phyloP scores from a whole-genome alignment of 805 yeast genomes.

The Cyberlindnera suaveolens region DNA sequence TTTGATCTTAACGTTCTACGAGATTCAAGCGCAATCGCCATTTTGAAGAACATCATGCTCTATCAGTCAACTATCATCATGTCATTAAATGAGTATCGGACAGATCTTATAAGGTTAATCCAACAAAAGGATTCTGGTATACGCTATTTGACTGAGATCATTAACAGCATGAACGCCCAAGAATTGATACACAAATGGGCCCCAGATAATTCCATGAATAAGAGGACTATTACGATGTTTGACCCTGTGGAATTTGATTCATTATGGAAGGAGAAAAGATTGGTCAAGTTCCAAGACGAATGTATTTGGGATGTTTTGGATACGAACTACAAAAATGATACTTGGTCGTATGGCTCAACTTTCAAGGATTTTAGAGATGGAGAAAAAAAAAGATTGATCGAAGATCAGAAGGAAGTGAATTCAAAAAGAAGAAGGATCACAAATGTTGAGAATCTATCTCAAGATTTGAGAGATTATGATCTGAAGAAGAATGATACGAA shows the following conservation, averaged over 20 bases:
- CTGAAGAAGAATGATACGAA: neutral
- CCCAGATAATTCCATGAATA: constrained; percentile 26
- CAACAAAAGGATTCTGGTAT: constrained; percentile 28
- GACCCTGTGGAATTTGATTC: constrained; percentile 10
- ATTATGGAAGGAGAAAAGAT: constrained; percentile 13
- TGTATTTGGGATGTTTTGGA: constrained; percentile 20
- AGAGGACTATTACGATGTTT: constrained; percentile 16
- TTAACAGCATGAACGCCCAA: constrained; percentile 20
- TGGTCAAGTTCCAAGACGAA: constrained; percentile 7
- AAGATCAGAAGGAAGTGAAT: constrained; percentile 1
- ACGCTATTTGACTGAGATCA: constrained; percentile 23
- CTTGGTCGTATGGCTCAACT: constrained; percentile 12
- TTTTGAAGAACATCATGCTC: constrained; percentile 17
- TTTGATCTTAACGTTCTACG: constrained; percentile 18
- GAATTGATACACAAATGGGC: constrained; percentile 27
- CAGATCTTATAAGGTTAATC: constrained; percentile 15
- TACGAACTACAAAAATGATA: constrained; percentile 3
- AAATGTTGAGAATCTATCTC: constrained; percentile 10
- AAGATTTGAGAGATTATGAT: constrained; percentile 12
- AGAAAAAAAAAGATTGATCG: constrained; percentile 1
- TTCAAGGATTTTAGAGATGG: constrained; percentile 8
- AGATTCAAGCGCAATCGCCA: constrained; percentile 17
- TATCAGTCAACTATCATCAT: constrained; percentile 17
- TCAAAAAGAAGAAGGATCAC: constrained; percentile 3
- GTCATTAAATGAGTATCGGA: constrained; percentile 16